These are phyloP conservation scores for Claviceps fusiformis DNA, from an alignment of 2,329 filamentous ascomycete species.

Conservation along the genomic window DNA sequence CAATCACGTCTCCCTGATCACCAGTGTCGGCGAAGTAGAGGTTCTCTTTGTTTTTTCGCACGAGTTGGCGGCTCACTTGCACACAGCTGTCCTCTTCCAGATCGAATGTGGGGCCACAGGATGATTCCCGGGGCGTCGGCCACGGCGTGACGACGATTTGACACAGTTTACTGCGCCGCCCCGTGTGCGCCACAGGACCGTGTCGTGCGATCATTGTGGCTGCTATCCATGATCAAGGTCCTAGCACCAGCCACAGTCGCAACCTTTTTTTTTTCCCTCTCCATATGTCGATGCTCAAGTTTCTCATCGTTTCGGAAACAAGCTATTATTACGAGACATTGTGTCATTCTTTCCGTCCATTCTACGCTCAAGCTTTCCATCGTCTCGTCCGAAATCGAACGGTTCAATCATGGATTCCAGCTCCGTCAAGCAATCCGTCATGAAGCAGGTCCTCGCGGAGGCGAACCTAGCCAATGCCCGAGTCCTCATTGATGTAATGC, in stretches of 20 bases:
- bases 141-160: background rate
- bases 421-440: conserved; percentile 45
- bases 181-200: conserved; percentile 2
- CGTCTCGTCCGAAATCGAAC: background rate
- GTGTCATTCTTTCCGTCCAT: background rate
- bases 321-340: background rate
- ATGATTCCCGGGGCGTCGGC: conserved; percentile 11
- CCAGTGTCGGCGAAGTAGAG: background rate
- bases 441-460: conserved; percentile 51
- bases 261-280: background rate
- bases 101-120: background rate
- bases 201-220: background rate
- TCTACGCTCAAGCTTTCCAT: background rate
- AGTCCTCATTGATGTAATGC: conserved; percentile 51
- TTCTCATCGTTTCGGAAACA: background rate
- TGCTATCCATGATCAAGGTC: background rate
- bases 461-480: conserved; percentile 55
- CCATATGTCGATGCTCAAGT: background rate
- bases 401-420: conserved; percentile 41
- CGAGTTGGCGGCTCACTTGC: conserved; percentile 1
- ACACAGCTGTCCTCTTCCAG: conserved; percentile 13
- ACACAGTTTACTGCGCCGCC: background rate
- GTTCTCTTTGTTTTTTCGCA: background rate
- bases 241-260: conserved; percentile 15
- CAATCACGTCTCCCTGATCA: background rate